Evolutionary conservation across 2,329 filamentous ascomycete species (phyloP), one percentile per base, ranked within the genome.

Genomic region (Seiridium cupressi): DNA sequence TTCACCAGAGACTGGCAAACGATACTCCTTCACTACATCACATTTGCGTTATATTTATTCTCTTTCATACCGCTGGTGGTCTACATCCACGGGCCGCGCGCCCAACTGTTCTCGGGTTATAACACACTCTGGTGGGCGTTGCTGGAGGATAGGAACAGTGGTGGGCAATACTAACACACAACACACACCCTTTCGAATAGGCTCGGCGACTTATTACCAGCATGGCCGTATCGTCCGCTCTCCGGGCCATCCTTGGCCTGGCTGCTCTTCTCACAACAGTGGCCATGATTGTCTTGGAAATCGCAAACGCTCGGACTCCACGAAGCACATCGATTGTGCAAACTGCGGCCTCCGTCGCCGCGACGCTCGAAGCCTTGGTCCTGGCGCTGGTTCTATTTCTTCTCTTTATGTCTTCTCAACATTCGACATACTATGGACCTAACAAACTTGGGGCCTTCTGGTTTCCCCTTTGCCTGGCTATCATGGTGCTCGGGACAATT

Each of bases 401-500:
- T 51, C 64, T 76, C 40, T 63, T 63, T 18, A 68, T 66, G 13
- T 72, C 75, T 59, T 47, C 76, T 42, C 64, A 66, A 13, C 62
- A 63, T 40, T 67, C 63, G 56, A 61, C 62, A 51, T 59, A 64
- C 48, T 62, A 61, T 18, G 65, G 59, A 4, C 62, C 62, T 18
- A 69, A 62, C 44, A 70, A 65, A 10, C 60, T 69, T 48, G 72
- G 67, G 51, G 70, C 69, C 31, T 49, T 76, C 26, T 74, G 73
- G 72, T 77, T 80, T 51, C 66, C 65, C 18, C 58, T 60, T 13
- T 63, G 64, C 47, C 55, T 73, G 56, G 69, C 73, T 9, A 64
- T 76, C 5, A 82, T 79, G 46, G 64, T 83, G 8, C 59, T 80
- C 34, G 79, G 82, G 7, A 75, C 81, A 26, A 75, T 74, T 3